Base-by-base conservation (phyloP, 2,329 filamentous ascomycete genomes). In the Curvularia verruculosa region DNA sequence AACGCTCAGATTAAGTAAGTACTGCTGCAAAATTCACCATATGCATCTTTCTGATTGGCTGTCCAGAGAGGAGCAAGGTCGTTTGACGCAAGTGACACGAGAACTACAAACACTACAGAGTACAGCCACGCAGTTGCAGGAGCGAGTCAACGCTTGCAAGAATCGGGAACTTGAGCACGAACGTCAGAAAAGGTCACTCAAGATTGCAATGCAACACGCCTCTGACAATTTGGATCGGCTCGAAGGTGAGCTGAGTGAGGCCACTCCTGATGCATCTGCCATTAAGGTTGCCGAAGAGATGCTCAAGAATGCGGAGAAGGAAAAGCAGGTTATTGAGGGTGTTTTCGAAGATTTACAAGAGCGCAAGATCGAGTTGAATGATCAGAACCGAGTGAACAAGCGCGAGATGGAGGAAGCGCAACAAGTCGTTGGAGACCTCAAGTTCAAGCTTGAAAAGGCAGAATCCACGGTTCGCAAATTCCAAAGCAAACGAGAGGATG, bases 201-300 rank as follows among this genome's bases (percentile, higher is more conserved):
- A 83, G 56, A 75, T 85, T 37, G 77, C 82, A 2, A 72, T 83
- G 31, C 87, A 91, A 59, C 77, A 79, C 49, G 84, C 87, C 6
- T 84, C 89, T 49, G 86, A 88, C 49, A 79, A 81, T 6, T 81
- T 89, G 29, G 84, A 86, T 52, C 85, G 86, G 43, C 81, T 96
- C 37, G 87, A 91, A 60, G 82, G 90, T 58, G 88, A 84, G 12
- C 78, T 87, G 41, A 84, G 86, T 19, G 79, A 78, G 53, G 82
- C 85, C 54, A 78, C 76, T 49, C 80, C 89, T 3, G 85, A 87
- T 52, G 91, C 92, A 69, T 87, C 80, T 3, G 70, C 67, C 39
- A 72, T 82, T 10, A 78, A 81, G 18, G 74, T 76, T 43, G 70
- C 80, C 3, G 66, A 80, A 53, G 66, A 70, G 8, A 69, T 85